Conservation (phyloP, 2,329 filamentous ascomycete genomes). For the Penicillium paneum region DNA sequence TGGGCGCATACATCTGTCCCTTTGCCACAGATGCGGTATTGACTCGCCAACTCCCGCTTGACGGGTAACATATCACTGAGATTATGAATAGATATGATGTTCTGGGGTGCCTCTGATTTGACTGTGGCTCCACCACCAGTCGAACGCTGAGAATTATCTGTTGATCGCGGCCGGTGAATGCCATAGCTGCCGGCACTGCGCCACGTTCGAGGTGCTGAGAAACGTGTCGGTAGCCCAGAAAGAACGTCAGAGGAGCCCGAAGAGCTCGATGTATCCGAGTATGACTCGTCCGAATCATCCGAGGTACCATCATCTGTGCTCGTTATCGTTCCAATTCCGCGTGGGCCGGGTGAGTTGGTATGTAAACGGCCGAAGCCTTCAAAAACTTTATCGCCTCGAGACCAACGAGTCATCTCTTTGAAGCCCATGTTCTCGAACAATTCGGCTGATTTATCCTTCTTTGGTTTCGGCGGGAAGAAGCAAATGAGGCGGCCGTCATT, state of each 20-base stretch:
- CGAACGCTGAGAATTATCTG: conserved; percentile 49
- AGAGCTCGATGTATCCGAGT: conserved; percentile 59
- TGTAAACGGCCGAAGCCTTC: conserved; percentile 62
- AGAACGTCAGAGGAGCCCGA: conserved; percentile 46
- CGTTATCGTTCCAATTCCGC: conserved; percentile 41
- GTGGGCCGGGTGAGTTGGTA: conserved; percentile 49
- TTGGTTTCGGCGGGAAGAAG: conserved; percentile 55
- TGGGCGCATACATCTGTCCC: conserved; percentile 77
- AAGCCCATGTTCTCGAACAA: conserved; percentile 49
- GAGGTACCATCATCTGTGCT: conserved; percentile 42
- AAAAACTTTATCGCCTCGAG: conserved; percentile 54
- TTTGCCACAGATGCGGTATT: conserved; percentile 81
- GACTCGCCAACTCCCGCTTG: conserved; percentile 69
- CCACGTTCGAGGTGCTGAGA: conserved; percentile 52
- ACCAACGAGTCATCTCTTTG: conserved; percentile 48
- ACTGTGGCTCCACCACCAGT: conserved; percentile 58
- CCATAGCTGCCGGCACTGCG: conserved; percentile 49
- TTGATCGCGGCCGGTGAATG: conserved; percentile 54
- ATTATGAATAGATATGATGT: conserved; percentile 70
- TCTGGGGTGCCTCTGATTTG: conserved; percentile 53
- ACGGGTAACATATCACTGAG: conserved; percentile 71
- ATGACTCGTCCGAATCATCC: conserved; percentile 51
- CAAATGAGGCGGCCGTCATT: conserved; percentile 56
- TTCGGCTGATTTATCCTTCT: conserved; percentile 50
- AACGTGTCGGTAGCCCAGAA: conserved; percentile 47